These are phyloP conservation scores for Moelleriella libera DNA, from an alignment of 2,329 filamentous ascomycete genomes.

Conservation along the genomic window DNA sequence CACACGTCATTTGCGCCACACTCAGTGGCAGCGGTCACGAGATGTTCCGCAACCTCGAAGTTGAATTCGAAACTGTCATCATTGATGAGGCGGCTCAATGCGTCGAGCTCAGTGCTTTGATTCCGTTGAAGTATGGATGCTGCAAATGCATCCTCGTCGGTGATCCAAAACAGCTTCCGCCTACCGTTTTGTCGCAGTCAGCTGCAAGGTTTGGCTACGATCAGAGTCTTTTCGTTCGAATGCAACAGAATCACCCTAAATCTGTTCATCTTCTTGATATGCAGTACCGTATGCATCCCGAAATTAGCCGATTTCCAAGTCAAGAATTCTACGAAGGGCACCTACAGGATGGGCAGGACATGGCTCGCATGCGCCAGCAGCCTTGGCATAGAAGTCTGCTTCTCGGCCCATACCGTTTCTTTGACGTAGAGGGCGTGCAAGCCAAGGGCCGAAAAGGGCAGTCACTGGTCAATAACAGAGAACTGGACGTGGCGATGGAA, in stretches of 20 bases:
- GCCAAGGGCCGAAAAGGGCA: constrained; percentile 68
- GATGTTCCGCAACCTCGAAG: constrained; percentile 86
- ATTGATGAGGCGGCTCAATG: constrained; percentile 98
- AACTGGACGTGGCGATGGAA: constrained; percentile 74
- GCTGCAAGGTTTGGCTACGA: constrained; percentile 90
- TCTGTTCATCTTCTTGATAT: constrained; percentile 92
- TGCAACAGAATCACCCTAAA: constrained; percentile 83
- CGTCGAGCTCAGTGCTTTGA: constrained; percentile 90
- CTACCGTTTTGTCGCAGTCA: constrained; percentile 88
- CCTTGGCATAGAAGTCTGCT: constrained; percentile 77
- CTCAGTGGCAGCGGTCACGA: constrained; percentile 93
- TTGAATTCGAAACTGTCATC: constrained; percentile 96
- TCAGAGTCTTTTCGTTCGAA: constrained; percentile 94
- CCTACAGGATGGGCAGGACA: constrained; percentile 71
- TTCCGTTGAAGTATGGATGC: constrained; percentile 93
- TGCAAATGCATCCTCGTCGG: constrained; percentile 94
- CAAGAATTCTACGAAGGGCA: constrained; percentile 82
- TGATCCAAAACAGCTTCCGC: constrained; percentile 92
- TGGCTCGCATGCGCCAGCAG: constrained; percentile 60
- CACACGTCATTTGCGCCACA: constrained; percentile 88
- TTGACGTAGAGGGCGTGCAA: constrained; percentile 85
- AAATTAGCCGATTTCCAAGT: constrained; percentile 86
- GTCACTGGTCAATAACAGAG: constrained; percentile 78
- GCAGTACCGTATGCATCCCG: constrained; percentile 98
- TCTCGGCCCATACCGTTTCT: constrained; percentile 90